Percentiles rank a stretch among this genome's conserved stretches.
Evolutionary conservation across 2,329 filamentous ascomycete species (phyloP).

Genomic region (Paramyrothecium roridum): DNA sequence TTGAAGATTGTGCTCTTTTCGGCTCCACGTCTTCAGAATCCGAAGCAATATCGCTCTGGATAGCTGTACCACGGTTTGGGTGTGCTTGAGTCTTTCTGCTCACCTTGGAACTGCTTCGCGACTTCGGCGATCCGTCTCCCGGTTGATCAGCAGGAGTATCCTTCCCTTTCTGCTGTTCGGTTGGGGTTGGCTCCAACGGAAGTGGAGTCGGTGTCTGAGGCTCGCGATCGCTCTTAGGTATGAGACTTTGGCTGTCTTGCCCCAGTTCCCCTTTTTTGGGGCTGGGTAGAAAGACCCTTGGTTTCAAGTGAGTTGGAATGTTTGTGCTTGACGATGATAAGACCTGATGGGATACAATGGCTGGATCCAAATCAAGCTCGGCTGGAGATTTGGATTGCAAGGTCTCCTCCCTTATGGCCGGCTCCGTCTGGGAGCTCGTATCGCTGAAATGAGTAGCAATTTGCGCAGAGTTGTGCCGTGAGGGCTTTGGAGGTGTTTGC

Average conservation of each 20-base stretch:
- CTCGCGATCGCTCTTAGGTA: not conserved
- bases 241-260: too few species aligned
- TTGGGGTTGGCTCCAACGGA: not conserved
- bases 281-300: not conserved
- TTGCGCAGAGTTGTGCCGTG: not conserved
- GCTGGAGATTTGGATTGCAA: constrained; percentile 24
- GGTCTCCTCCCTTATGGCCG: not conserved
- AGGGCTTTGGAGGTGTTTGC: not conserved
- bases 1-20: not conserved
- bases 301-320: not conserved
- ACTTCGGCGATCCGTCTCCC: constrained; percentile 2
- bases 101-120: not conserved
- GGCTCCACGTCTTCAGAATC: too few species aligned
- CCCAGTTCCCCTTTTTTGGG: too few species aligned
- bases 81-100: not conserved
- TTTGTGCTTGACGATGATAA: not conserved
- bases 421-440: not conserved
- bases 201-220: not conserved
- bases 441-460: not conserved
- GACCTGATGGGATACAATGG: not conserved
- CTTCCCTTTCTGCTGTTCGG: too few species aligned
- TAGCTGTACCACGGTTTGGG: too few species aligned
- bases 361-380: constrained; percentile 19
- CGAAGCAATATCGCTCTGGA: too few species aligned
- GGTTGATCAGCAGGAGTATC: not conserved